Evolutionary conservation across 2,329 filamentous ascomycete species (phyloP), one percentile per base, ranked within the genome.

Genomic region (Monilinia polystroma): DNA sequence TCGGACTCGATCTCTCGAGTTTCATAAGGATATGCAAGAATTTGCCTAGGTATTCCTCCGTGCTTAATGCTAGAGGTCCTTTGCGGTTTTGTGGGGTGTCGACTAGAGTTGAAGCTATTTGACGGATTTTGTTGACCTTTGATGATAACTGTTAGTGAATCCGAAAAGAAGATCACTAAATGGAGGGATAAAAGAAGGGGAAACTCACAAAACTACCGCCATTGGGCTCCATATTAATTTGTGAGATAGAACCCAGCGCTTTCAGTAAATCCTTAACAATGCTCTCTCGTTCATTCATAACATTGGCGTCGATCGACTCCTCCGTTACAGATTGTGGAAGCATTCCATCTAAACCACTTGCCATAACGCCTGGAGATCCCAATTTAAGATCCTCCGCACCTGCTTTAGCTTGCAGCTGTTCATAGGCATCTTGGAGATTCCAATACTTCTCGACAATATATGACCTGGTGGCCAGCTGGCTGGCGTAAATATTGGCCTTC

Each of bases 361-460:
- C 70, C 66, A 75, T 72, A 16, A 73, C 26, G 55, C 72, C 72
- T 18, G 74, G 72, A n/a, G 70, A 73, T 23, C 62, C 60, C 10
- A 59, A 45, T 20, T 67, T 54, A 29, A 64, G 52, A 8, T 62
- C 69, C 8, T 35, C 45, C 2, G 47, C 38, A 52, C 55, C 62
- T 51, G 65, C 20, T 20, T 68, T 72, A 18, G 65, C 68, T 67
- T 81, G 78, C 67, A 83, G 79, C 23, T 80, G 76, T 53, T 85
- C 79, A 72, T 89, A 85, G 1, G 87, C 85, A 64, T 93, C 90
- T 49, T 88, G 86, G 1, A 95, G 82, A 72, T 87, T 88, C 77
- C 92, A 92, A 78, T 94, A 96, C 70, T 93, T 89, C 76, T 96
- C 92, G 0, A 96, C 91, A 66, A 94, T 87, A 76, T 92, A 93